phyloP scores from a whole-genome alignment of 306 rosid species.

The Albizia julibrissin region DNA sequence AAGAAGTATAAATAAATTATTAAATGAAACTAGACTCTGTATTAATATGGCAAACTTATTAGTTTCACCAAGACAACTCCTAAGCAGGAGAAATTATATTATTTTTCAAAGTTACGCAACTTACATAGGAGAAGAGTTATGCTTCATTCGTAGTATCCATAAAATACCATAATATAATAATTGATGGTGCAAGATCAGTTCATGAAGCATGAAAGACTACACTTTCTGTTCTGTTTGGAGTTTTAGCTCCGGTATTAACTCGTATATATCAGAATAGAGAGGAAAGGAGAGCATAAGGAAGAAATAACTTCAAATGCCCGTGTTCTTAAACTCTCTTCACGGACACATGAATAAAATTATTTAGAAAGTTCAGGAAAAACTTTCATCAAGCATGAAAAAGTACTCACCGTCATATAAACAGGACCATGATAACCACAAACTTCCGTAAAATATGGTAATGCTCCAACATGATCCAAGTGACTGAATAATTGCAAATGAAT shows the following conservation, averaged over 20 bases:
- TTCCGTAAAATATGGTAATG: slow-evolving; percentile 84
- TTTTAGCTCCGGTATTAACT: background rate
- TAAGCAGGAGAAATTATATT: background rate
- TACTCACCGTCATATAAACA: slow-evolving; percentile 86
- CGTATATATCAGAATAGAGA: background rate
- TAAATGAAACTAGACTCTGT: background rate
- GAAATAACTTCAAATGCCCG: background rate
- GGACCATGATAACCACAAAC: slow-evolving; percentile 89
- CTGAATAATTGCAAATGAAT: slow-evolving; percentile 38
- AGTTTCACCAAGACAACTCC: background rate
- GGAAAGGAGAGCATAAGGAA: background rate
- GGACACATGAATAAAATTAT: background rate
- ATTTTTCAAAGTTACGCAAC: background rate
- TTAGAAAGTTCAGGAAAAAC: slow-evolving; percentile 20
- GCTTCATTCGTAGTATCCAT: background rate
- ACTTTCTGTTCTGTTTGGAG: background rate
- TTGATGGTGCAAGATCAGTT: background rate
- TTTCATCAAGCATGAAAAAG: slow-evolving; percentile 44
- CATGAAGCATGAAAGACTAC: background rate
- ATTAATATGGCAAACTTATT: background rate
- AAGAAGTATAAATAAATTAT: background rate
- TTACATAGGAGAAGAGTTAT: background rate
- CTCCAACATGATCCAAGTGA: slow-evolving; percentile 93
- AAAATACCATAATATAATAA: background rate
- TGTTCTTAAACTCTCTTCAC: background rate